phyloP scores from a whole-genome alignment of 2,329 filamentous ascomycete species.

The Stachybotrys chlorohalonatus region DNA sequence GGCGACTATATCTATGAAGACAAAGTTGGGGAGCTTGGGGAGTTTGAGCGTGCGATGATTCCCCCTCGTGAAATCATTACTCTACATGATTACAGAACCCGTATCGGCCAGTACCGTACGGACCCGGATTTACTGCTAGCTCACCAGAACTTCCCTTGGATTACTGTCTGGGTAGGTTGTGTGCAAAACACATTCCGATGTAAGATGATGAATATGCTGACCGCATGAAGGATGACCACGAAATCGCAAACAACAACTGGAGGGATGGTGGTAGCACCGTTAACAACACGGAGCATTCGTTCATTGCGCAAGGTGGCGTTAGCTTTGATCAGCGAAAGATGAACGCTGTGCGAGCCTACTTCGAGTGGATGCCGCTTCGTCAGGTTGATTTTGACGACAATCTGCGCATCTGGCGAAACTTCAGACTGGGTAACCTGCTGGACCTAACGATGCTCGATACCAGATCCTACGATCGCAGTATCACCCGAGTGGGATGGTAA shows the following conservation, averaged over 20 bases:
- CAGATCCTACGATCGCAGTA: constrained; percentile 57
- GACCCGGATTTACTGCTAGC: constrained; percentile 32
- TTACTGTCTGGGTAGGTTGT: constrained; percentile 27
- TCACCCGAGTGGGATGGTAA: constrained; percentile 35
- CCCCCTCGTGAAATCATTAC: constrained; percentile 19
- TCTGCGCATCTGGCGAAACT: constrained; percentile 58
- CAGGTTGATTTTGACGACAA: constrained; percentile 62
- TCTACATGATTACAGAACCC: constrained; percentile 33
- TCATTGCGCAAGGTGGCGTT: constrained; percentile 42
- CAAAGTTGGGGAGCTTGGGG: constrained; percentile 3
- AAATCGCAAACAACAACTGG: constrained; percentile 56
- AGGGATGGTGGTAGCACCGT: constrained; percentile 50
- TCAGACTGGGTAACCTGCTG: constrained; percentile 55
- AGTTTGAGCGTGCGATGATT: constrained; percentile 18
- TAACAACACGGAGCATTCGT: constrained; percentile 60
- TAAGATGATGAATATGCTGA: not conserved
- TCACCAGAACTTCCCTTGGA: constrained; percentile 32
- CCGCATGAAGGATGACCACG: constrained; percentile 14
- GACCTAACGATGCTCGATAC: constrained; percentile 64
- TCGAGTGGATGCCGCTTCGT: constrained; percentile 44
- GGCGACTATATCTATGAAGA: constrained; percentile 58
- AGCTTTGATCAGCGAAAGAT: constrained; percentile 65
- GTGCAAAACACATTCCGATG: not conserved
- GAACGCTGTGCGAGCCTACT: constrained; percentile 63
- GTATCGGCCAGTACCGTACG: constrained; percentile 28